A percentile compares a stretch with the other conserved stretches of the same genome.
phyloP scores from a whole-genome alignment of 2,329 filamentous ascomycete species.

The Cordyceps javanica region DNA sequence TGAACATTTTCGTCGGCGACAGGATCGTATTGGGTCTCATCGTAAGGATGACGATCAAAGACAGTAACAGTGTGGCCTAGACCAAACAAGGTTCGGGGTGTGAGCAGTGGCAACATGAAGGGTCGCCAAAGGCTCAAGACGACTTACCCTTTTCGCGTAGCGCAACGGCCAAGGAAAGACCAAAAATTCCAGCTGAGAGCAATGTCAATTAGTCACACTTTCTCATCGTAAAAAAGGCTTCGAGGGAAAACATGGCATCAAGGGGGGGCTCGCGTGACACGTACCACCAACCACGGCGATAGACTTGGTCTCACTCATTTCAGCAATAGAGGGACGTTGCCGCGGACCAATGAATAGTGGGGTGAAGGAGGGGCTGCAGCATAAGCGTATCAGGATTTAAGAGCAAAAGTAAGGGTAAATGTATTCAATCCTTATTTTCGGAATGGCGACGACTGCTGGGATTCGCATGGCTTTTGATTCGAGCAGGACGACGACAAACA shows the following conservation, averaged over 20 bases:
- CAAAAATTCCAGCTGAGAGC: slow-evolving; percentile 20
- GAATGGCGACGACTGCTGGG: neutral
- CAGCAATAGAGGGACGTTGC: neutral
- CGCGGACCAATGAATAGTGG: neutral
- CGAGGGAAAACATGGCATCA: neutral
- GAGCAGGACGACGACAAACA: neutral
- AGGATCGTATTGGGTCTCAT: slow-evolving; percentile 19
- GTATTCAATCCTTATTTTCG: neutral
- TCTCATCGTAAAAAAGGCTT: neutral
- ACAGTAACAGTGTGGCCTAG: slow-evolving; percentile 16
- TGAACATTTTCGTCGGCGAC: slow-evolving; percentile 14
- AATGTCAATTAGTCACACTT: neutral
- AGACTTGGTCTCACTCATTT: slow-evolving; percentile 10
- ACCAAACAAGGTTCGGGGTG: neutral
- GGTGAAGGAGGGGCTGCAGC: neutral
- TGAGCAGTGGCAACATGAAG: neutral
- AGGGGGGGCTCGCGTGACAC: neutral
- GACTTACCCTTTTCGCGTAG: slow-evolving; percentile 18
- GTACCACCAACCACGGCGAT: slow-evolving; percentile 15
- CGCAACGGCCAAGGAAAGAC: slow-evolving; percentile 20
- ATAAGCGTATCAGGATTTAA: neutral
- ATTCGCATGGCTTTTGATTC: slow-evolving; percentile 3
- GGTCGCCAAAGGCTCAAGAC: neutral
- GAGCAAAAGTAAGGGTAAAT: neutral
- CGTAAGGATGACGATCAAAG: slow-evolving; percentile 19